Base-by-base conservation (phyloP, 2,329 filamentous ascomycete species). In the Blumeria hordei region DNA sequence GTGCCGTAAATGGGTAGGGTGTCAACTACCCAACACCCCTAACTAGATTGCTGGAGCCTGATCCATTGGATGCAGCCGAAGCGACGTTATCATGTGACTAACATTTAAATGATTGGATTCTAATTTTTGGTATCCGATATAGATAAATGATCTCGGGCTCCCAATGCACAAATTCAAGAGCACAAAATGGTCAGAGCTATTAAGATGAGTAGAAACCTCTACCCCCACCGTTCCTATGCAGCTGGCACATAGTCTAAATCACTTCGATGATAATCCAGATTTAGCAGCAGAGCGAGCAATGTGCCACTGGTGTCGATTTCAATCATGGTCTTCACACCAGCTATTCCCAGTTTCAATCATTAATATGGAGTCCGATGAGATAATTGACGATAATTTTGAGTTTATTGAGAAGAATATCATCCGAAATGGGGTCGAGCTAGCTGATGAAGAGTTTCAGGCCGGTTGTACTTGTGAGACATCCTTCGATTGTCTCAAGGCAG, bases 401-500 rank as follows among this genome's bases (percentile, higher is more conserved):
- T 90, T 88, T 64, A 80, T 88, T 54, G 70, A 80, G 6, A 67
- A 73, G 0, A 80, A 78, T 9, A 69, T 81, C 3, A 70, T 84
- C 1, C 68, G 74, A 2, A 61, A 72, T 0, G 81, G 77, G 18
- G 80, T 90, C 0, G 65, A 74, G 45, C 71, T 73, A 11, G 75
- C 75, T 3, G 75, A 76, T 57, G 69, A 71, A 51, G 81, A 73
- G 33, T 83, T 85, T 55, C 75, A 79, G 58, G 74, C 72, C 55
- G 85, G 85, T 2, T 93, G 86, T 64, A 68, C 74, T 50, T 93
- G 86, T 62, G 66, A 62, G 1, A 68, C 75, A 1, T 72, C 77
- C 53, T 72, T 74, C 61, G 71, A 72, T 0, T 88, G 85, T 63
- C 79, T 83, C 63, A 85, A 80, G 60, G 71, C 70, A 39, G 71